Conservation (phyloP, 805 yeast genomes). For the Yamadazyma endophytica region DNA sequence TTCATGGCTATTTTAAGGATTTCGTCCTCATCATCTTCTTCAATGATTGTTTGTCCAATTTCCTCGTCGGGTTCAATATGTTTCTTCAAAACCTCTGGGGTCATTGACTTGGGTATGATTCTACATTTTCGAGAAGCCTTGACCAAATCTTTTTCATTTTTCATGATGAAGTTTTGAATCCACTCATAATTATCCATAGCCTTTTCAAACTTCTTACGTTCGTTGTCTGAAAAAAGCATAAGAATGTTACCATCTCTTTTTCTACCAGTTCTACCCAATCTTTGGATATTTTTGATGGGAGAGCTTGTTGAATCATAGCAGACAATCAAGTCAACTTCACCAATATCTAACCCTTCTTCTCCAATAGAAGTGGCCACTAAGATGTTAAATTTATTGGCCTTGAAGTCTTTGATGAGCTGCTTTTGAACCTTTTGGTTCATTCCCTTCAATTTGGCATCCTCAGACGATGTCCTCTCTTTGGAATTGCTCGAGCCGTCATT, state of each 20-base stretch:
- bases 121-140: constrained; percentile 51
- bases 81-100: constrained; percentile 55
- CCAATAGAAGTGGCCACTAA: constrained; percentile 96
- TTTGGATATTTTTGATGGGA: constrained; percentile 87
- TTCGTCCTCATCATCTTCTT: constrained; percentile 59
- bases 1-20: constrained; percentile 66
- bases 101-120: constrained; percentile 56
- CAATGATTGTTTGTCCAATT: constrained; percentile 28
- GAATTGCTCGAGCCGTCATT: constrained; percentile 41
- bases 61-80: constrained; percentile 67
- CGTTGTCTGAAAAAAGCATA: constrained; percentile 71
- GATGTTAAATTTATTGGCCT: constrained; percentile 67
- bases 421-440: constrained; percentile 91
- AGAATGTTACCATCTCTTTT: constrained; percentile 83
- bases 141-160: constrained; percentile 32
- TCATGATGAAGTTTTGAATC: constrained; percentile 67
- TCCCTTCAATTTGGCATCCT: constrained; percentile 72
- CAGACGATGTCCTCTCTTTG: constrained; percentile 41
- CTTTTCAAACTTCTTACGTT: constrained; percentile 71
- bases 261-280: constrained; percentile 99
- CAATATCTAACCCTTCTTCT: constrained; percentile 97
- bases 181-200: constrained; percentile 81
- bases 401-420: constrained; percentile 69
- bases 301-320: constrained; percentile 92
- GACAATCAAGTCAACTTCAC: constrained; percentile 91